Base-by-base conservation (phyloP, 148 eudicot genomes). In the Silene uniflora region DNA sequence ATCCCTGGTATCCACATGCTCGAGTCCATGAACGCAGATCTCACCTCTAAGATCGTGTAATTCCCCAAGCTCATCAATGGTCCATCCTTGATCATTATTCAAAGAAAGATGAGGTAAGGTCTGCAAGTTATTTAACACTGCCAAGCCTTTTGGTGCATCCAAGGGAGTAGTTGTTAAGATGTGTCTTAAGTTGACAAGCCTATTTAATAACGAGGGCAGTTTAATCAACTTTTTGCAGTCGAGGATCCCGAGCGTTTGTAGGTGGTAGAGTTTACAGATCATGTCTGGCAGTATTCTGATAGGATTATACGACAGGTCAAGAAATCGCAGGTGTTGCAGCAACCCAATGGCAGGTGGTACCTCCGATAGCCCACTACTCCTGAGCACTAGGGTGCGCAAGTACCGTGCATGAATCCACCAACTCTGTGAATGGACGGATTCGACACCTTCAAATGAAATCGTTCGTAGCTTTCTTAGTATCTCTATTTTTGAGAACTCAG, bases 111-210 rank as follows among this genome's bases (percentile, higher is more conserved):
- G 10, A 3, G 82, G 82, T 60, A 79, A 32, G 0, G 74, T 74
- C 4, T 61, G 74, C 10, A 79, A 55, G 59, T 19, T 5, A 0
- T 59, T 69, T 6, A 79, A 47, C 10, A 8, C 8, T 16, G 22
- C 11, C 4, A 74, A 21, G 19, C 82, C 74, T 42, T 27, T n/a
- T 16, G 74, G 18, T 10, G 65, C 25, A 10, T 5, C 18, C 47
- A 49, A 0, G 5, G 27, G 11, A 59, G 1, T 0, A 0, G 47
- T 4, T 10, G 64, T 44, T 6, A 11, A 9, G 49, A 78, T 19
- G 66, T 78, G 81, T 18, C 76, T 72, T 56, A 78, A 39, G 7
- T 46, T 79, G 29, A 29, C 16, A 22, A 79, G 46, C 39, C 39
- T 79, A 7, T 75, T 35, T 35, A 79, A 7, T 8, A 13, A 49